Evolutionary conservation across 78 protist genomes (phyloP).

Genomic region (Chrysochromulina tobinii): DNA sequence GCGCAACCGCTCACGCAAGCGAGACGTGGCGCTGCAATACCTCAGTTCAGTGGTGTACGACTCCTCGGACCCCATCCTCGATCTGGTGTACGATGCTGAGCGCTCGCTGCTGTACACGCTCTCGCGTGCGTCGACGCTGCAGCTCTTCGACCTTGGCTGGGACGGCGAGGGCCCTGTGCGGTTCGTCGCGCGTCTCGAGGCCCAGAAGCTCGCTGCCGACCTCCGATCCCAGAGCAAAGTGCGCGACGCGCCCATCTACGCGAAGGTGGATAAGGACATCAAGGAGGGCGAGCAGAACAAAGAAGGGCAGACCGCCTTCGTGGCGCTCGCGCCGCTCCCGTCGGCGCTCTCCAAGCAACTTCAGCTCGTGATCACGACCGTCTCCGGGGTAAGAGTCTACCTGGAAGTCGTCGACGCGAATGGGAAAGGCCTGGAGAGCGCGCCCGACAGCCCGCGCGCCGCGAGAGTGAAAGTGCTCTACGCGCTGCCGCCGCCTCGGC

Average conservation of each 20-base stretch:
- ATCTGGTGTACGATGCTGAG: neutral
- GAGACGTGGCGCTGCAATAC: neutral
- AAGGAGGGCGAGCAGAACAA: neutral
- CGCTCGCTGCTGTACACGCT: constrained; percentile 25
- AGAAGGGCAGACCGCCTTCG: neutral
- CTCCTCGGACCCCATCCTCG: constrained; percentile 4
- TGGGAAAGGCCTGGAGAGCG: neutral
- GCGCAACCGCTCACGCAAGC: neutral
- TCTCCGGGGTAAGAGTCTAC: neutral
- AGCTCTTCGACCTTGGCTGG: neutral
- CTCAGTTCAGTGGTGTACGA: neutral
- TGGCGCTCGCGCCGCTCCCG: neutral
- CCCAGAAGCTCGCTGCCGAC: too few relatives aligned
- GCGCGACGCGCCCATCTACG: too few relatives aligned
- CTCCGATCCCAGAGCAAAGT: too few relatives aligned
- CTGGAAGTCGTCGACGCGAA: neutral
- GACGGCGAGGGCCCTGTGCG: neutral
- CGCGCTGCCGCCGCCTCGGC: neutral
- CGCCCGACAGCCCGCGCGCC: neutral
- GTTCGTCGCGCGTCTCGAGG: too few relatives aligned
- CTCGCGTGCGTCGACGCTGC: neutral
- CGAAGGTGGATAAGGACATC: neutral
- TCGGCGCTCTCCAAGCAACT: neutral
- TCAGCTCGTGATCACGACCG: neutral
- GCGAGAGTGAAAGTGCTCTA: neutral